phyloP scores from a whole-genome alignment of 345 rosid species.

The Melaleuca quinquenervia region DNA sequence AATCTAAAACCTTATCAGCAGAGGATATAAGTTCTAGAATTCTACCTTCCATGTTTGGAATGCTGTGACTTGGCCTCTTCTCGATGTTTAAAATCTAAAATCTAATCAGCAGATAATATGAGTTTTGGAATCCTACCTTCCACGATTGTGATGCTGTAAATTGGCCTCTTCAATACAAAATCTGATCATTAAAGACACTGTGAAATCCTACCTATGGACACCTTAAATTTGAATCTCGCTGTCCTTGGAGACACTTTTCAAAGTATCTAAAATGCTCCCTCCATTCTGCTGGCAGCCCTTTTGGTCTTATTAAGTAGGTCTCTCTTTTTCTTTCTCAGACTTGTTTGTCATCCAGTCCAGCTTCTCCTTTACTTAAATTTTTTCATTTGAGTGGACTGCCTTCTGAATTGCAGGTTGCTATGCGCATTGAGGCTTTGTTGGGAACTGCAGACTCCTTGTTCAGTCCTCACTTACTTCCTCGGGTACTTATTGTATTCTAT shows the following conservation, averaged over 20 bases:
- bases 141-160: background rate
- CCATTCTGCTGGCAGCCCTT: no score
- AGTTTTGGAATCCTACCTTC: background rate
- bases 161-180: background rate
- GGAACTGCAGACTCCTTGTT: conserved; percentile 47
- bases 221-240: background rate
- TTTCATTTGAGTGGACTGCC: background rate
- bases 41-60: no score
- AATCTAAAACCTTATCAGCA: no score
- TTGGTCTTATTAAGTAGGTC: background rate
- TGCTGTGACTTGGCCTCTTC: background rate
- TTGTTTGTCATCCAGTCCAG: background rate
- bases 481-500: conserved; percentile 16
- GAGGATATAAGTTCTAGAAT: no score
- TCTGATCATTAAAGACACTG: background rate
- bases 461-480: conserved; percentile 44
- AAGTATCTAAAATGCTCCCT: background rate
- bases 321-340: background rate
- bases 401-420: conserved; percentile 34
- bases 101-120: background rate
- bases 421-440: conserved; percentile 45
- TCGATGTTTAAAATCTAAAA: background rate
- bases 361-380: background rate
- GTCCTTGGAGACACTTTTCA: background rate
- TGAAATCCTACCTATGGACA: background rate